Evolutionary conservation across 2,329 filamentous ascomycete species (phyloP).

Genomic region (Cladorrhinum sp.): DNA sequence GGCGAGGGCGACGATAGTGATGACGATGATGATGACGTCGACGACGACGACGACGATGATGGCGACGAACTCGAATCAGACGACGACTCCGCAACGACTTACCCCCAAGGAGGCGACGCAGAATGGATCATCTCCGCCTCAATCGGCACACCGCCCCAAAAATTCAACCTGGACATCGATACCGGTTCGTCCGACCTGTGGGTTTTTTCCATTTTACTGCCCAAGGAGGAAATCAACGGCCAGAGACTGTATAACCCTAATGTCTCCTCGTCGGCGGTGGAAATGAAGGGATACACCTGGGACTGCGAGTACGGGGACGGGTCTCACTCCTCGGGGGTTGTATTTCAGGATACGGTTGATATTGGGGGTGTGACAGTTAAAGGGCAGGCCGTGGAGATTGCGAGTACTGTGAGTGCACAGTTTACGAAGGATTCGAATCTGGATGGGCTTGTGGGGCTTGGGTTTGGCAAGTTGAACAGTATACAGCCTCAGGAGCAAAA

Average conservation of each 20-base stretch:
- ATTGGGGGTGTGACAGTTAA: constrained; percentile 40
- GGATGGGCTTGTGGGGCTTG: constrained; percentile 45
- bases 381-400: constrained; percentile 43
- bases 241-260: constrained; percentile 41
- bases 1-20: not conserved
- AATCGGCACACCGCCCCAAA: constrained; percentile 37
- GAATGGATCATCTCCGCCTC: constrained; percentile 41
- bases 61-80: not conserved
- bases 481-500: constrained; percentile 39
- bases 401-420: constrained; percentile 37
- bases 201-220: constrained; percentile 43
- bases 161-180: constrained; percentile 33
- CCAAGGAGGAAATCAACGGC: constrained; percentile 33
- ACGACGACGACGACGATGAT: not conserved
- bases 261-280: constrained; percentile 38
- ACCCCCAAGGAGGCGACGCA: constrained; percentile 31
- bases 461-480: constrained; percentile 43
- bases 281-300: constrained; percentile 39
- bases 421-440: constrained; percentile 38
- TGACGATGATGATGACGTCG: not conserved
- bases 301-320: constrained; percentile 44
- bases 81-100: constrained; percentile 30
- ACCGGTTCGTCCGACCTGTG: constrained; percentile 39
- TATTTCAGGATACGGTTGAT: constrained; percentile 43
- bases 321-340: constrained; percentile 40